Conservation (phyloP, 805 yeast species). For the Metschnikowia lochheadii region DNA sequence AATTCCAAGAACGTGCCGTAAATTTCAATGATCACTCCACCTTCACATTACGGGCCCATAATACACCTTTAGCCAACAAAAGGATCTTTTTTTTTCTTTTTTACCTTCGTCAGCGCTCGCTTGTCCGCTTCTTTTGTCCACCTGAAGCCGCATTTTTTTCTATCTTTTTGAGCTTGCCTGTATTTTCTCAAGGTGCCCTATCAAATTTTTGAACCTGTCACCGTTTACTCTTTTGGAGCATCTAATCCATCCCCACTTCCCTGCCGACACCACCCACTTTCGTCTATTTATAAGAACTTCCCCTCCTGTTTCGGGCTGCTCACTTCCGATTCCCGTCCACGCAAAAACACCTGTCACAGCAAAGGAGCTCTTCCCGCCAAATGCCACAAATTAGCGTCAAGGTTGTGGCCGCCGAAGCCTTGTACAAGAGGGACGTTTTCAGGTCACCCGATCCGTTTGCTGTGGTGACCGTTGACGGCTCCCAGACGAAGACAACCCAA, state of each 20-base stretch:
- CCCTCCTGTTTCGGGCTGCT: background rate
- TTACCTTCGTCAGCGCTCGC: background rate
- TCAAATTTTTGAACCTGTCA: slow-evolving; percentile 1
- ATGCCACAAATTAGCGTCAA: slow-evolving; percentile 51
- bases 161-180: slow-evolving; percentile 3
- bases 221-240: background rate
- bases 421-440: slow-evolving; percentile 91
- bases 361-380: slow-evolving; percentile 4
- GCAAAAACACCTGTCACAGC: background rate
- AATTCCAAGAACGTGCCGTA: background rate
- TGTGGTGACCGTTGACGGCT: slow-evolving; percentile 94
- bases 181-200: slow-evolving; percentile 2
- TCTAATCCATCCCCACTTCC: background rate
- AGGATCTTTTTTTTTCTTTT: background rate
- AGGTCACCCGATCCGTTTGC: slow-evolving; percentile 98
- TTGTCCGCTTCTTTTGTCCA: slow-evolving; percentile 1
- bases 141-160: slow-evolving; percentile 4
- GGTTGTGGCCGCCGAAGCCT: slow-evolving; percentile 92
- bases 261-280: background rate
- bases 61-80: background rate
- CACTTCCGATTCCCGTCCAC: background rate
- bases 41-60: background rate
- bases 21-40: background rate
- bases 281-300: background rate
- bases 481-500: slow-evolving; percentile 90